phyloP scores from a whole-genome alignment of 805 yeast genomes.

The Kazachstania martiniae region DNA sequence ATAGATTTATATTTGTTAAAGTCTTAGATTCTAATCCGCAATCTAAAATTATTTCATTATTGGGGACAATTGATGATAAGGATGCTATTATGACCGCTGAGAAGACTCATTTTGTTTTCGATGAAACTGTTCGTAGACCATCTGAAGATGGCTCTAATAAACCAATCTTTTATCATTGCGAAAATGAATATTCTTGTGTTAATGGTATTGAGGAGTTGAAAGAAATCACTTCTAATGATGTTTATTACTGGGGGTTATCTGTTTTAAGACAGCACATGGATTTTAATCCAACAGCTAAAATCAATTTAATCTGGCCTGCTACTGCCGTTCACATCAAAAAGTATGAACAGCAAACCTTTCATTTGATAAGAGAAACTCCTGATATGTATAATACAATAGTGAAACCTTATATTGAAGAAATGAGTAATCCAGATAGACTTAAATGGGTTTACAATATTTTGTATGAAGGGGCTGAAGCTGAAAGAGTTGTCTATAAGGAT shows the following conservation, averaged over 20 bases:
- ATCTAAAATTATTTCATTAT: constrained; percentile 50
- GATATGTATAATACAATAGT: constrained; percentile 52
- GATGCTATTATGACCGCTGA: constrained; percentile 66
- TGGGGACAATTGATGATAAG: constrained; percentile 53
- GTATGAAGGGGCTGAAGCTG: constrained; percentile 74
- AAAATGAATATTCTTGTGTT: constrained; percentile 22
- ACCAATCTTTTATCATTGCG: constrained; percentile 19
- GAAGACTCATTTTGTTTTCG: constrained; percentile 50
- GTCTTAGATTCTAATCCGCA: constrained; percentile 52
- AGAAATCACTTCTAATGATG: constrained; percentile 61
- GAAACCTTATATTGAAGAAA: constrained; percentile 64
- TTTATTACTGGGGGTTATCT: constrained; percentile 72
- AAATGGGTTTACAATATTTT: constrained; percentile 89
- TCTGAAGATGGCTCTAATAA: constrained; percentile 3
- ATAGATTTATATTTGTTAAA: constrained; percentile 35
- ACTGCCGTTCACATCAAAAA: constrained; percentile 75
- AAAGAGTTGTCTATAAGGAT: constrained; percentile 59
- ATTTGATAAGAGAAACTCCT: constrained; percentile 71
- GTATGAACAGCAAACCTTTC: constrained; percentile 49
- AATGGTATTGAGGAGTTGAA: constrained; percentile 19
- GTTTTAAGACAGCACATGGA: constrained; percentile 37
- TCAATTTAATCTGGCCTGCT: constrained; percentile 81
- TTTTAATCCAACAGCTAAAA: constrained; percentile 47
- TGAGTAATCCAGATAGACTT: constrained; percentile 60
- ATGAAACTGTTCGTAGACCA: constrained; percentile 13